Evolutionary conservation across 1,284 basidiomycete species (phyloP).

Genomic region (Inonotus obliquus): DNA sequence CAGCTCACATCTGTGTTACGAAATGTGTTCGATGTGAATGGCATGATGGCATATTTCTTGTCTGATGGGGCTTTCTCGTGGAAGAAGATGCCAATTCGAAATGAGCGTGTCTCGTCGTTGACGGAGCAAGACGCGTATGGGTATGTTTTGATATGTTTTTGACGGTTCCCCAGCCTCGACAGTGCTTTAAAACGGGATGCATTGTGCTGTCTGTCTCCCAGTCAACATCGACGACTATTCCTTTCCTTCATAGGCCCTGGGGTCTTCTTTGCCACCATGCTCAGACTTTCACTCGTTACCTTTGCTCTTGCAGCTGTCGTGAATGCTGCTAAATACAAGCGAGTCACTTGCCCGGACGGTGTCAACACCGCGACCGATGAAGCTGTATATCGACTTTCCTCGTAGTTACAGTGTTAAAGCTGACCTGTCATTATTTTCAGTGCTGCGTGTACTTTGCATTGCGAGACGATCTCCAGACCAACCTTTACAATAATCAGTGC

Average conservation of each 20-base stretch:
- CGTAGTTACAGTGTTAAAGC: neutral
- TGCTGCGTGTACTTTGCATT: constrained; percentile 23
- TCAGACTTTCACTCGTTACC: constrained; percentile 2
- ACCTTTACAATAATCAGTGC: constrained; percentile 21
- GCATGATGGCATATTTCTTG: too few species aligned
- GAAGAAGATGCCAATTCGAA: neutral
- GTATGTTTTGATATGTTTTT: neutral
- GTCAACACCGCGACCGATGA: constrained; percentile 18
- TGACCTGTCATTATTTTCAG: neutral
- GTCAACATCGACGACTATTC: neutral
- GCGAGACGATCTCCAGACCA: constrained; percentile 21
- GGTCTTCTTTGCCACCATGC: neutral
- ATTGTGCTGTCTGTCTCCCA: neutral
- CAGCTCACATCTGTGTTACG: neutral
- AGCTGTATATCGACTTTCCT: constrained; percentile 3
- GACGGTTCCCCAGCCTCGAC: too few species aligned
- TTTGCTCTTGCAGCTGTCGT: constrained; percentile 8
- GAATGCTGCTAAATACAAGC: constrained; percentile 17
- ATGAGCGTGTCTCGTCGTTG: neutral
- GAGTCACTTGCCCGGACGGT: constrained; percentile 21
- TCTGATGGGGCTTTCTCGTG: neutral
- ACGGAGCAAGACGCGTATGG: neutral
- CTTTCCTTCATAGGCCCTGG: neutral
- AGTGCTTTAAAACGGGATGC: neutral
- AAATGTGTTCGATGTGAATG: neutral